Base-by-base conservation (phyloP, 1,139 yeast genomes). In the Candida sp. region DNA sequence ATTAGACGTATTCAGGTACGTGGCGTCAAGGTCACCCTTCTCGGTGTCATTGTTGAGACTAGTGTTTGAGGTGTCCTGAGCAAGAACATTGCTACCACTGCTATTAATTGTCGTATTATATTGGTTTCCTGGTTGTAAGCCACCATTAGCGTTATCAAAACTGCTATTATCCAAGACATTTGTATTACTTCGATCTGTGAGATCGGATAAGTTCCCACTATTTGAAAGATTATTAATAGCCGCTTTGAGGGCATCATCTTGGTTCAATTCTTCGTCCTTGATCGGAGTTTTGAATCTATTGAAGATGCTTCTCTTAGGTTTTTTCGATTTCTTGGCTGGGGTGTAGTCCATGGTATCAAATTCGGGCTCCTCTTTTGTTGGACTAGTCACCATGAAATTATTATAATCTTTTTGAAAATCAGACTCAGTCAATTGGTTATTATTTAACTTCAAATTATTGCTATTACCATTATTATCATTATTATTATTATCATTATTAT, bases 251-350 rank as follows among this genome's bases (percentile, higher is more conserved):
- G 19, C 19, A 32, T 32, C 34, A 5, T 32, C 34, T 9, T 32
- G n/a, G 6, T 2, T 32, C 34, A 12, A 32, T 11, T 32, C 34
- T 33, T 60, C 64, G 5, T 46, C 44, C 41, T 62, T 62, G 4
- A 48, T 46, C 3, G 70, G 69, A n/a, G 66, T 56, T 50, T 71
- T 72, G 51, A 73, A 72, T 44, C 78, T 60, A 3, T 67, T 70
- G 49, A 73, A 73, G 33, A 73, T 55, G 47, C 73, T 62, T 46
- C 75, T 54, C 49, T 68, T 70, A 2, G 71, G 51, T 39, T 64
- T 55, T 46, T 61, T 68, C 1, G 59, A 54, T 43, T 66, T 68
- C 50, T 66, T 66, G 8, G 50, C 42, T 1, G 55, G 53, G 2
- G 48, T 34, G 11, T 47, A 39, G 32, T 56, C 56, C 12, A 51